Base-by-base conservation (phyloP, 495 filamentous ascomycete genomes). In the Xylaria bambusicola region DNA sequence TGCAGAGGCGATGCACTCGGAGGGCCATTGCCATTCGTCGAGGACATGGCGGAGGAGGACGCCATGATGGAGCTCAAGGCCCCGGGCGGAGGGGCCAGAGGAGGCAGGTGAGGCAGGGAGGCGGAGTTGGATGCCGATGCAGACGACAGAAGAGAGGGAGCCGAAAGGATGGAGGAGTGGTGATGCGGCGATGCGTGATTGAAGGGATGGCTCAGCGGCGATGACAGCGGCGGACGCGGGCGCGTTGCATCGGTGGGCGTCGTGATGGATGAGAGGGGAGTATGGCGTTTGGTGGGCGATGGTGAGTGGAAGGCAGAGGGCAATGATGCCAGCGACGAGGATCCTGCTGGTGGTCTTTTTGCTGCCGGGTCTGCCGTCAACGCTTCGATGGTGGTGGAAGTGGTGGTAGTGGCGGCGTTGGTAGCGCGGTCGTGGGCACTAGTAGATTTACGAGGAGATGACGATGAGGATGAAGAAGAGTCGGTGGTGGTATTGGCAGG, bases 1-100 rank as follows among this genome's bases (percentile, higher is more conserved):
- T 71, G 68, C 49, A 71, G 38, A 36, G 68, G 68, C 56, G 68
- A 71, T 71, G 65, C 66, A 66, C 68, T 66, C 29, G 66, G 61
- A 60, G 58, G 58, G 6, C 58, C 58, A n/a, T 46, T 53, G 44
- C 68, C 68, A 53, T 71, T 71, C n/a, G 68, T 60, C 7, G 68
- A 60, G 21, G 66, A 60, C 62, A 69, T 57, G 47, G 65, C 63
- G 36, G 68, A 61, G 35, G 67, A 66, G 35, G 68, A 62, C 41
- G 68, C 63, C 68, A 70, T 70, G 17, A 71, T 66, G 42, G 66
- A 71, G 54, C 66, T 71, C 41, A 68, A 52, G 42, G 68, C 68
- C 59, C 68, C 68, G 45, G 62, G 69, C 56, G 69, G 69, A 64
- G 69, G 64, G 56, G 69, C 69, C 60, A 71, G 55, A 48, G 64